A percentile compares a stretch with the other conserved stretches of the same genome.
Conservation (phyloP, 1,284 basidiomycete species). For the Ustilago shanxiensis region DNA sequence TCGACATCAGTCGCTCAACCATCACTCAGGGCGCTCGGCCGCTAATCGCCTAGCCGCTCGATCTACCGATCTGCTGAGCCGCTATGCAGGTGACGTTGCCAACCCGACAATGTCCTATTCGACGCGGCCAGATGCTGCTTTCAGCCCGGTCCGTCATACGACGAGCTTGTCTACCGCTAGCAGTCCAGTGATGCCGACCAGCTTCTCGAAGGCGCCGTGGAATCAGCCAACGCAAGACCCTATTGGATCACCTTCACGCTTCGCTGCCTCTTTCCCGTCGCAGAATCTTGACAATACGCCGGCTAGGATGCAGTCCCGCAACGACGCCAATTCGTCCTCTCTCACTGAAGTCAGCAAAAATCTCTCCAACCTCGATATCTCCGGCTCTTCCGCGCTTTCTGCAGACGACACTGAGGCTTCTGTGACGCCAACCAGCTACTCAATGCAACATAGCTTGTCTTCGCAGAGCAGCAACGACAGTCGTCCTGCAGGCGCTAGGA, state of each 20-base stretch:
- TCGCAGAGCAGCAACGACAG: constrained; percentile 20
- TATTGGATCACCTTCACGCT: constrained; percentile 51
- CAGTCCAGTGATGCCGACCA: constrained; percentile 38
- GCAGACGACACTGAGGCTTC: constrained; percentile 12
- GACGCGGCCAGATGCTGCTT: constrained; percentile 26
- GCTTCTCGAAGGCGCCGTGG: constrained; percentile 43
- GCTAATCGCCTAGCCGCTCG: constrained; percentile 38
- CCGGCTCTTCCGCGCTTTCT: constrained; percentile 34
- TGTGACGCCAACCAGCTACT: constrained; percentile 8
- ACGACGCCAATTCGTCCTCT: constrained; percentile 24
- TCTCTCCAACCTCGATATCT: constrained; percentile 43
- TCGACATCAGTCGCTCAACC: constrained; percentile 63
- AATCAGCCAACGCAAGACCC: constrained; percentile 38
- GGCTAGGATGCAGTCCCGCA: constrained; percentile 15
- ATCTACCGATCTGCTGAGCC: constrained; percentile 29
- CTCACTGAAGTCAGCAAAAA: constrained; percentile 29
- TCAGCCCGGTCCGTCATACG: constrained; percentile 40
- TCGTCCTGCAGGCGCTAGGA: constrained; percentile 17
- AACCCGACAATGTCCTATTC: constrained; percentile 20
- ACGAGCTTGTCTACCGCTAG: constrained; percentile 38
- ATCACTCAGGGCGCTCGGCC: constrained; percentile 38
- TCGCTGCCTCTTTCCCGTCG: constrained; percentile 41
- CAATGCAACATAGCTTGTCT: constrained; percentile 16
- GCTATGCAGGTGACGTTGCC: constrained; percentile 11
- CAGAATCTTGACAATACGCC: constrained; percentile 29